Conservation (phyloP, 805 yeast species). For the Starmerella tilneyi region DNA sequence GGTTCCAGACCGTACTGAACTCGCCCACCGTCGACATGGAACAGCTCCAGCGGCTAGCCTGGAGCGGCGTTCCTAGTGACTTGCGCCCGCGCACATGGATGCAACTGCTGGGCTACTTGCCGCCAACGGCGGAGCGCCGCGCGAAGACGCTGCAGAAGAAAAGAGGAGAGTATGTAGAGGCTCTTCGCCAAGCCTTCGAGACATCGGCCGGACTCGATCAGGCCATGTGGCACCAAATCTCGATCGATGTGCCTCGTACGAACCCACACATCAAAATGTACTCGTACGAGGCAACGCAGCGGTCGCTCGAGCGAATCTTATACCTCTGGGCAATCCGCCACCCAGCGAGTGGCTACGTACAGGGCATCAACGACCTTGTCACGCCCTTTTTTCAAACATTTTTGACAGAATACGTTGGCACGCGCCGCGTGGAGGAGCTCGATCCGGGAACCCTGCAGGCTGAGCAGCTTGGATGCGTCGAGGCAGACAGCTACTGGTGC, state of each 20-base stretch:
- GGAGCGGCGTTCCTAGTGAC: constrained; percentile 87
- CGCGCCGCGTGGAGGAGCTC: constrained; percentile 40
- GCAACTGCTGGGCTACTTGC: constrained; percentile 75
- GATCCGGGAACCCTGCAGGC: constrained; percentile 54
- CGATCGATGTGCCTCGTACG: constrained; percentile 89
- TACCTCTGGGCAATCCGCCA: constrained; percentile 94
- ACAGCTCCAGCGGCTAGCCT: constrained; percentile 66
- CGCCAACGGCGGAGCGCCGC: constrained; percentile 72
- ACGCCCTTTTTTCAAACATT: constrained; percentile 91
- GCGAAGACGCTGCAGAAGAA: constrained; percentile 60
- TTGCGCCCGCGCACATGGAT: constrained; percentile 85
- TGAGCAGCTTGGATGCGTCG: constrained; percentile 57
- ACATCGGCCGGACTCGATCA: constrained; percentile 47
- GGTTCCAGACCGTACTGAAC: constrained; percentile 54
- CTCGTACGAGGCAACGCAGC: constrained; percentile 57
- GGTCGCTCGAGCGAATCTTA: constrained; percentile 66
- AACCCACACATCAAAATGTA: constrained; percentile 75
- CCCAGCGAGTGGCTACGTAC: constrained; percentile 96
- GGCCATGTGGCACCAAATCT: constrained; percentile 88
- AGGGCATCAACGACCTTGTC: constrained; percentile 87
- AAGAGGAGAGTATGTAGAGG: constrained; percentile 74
- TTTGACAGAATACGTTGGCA: constrained; percentile 50
- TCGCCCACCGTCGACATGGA: constrained; percentile 49
- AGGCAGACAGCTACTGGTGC: constrained; percentile 98
- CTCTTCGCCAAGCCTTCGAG: constrained; percentile 54